Evolutionary conservation across 2,329 filamentous ascomycete genomes (phyloP).

Genomic region (Stemphylium lycopersici): DNA sequence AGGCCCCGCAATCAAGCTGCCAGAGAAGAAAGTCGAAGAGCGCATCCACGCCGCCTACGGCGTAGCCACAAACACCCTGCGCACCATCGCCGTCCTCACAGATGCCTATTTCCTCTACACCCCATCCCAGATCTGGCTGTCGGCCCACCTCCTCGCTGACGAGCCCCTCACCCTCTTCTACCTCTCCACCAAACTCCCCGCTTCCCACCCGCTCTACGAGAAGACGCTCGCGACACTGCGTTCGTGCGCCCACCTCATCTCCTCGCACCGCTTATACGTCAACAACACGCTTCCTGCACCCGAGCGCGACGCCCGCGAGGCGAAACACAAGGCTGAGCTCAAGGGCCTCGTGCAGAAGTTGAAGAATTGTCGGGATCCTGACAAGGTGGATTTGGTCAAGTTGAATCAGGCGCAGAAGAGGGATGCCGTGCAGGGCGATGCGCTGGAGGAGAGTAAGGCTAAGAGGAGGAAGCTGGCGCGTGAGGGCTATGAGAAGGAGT

Average conservation of each 20-base stretch:
- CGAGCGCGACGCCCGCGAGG: constrained; percentile 42
- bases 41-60: constrained; percentile 69
- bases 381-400: constrained; percentile 73
- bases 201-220: constrained; percentile 25
- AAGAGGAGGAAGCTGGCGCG: constrained; percentile 54
- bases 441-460: constrained; percentile 50
- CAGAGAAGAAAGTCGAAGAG: constrained; percentile 40
- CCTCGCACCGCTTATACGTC: constrained; percentile 33
- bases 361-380: constrained; percentile 75
- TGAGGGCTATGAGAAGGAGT: constrained; percentile 53
- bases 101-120: constrained; percentile 98
- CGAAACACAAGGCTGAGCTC: constrained; percentile 60
- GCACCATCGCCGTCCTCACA: constrained; percentile 79
- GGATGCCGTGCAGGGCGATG: constrained; percentile 44
- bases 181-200: constrained; percentile 52
- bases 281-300: constrained; percentile 18
- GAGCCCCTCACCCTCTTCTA: constrained; percentile 61
- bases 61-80: constrained; percentile 63
- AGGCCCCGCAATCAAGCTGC: constrained; percentile 17
- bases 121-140: constrained; percentile 90
- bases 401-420: constrained; percentile 67
- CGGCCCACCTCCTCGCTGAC: constrained; percentile 78
- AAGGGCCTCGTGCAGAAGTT: constrained; percentile 67
- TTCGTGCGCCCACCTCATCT: constrained; percentile 50
- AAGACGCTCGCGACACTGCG: constrained; percentile 50